Evolutionary conservation across 805 yeast species (phyloP), one percentile per base, ranked within the genome.

Genomic region (Candida pini): DNA sequence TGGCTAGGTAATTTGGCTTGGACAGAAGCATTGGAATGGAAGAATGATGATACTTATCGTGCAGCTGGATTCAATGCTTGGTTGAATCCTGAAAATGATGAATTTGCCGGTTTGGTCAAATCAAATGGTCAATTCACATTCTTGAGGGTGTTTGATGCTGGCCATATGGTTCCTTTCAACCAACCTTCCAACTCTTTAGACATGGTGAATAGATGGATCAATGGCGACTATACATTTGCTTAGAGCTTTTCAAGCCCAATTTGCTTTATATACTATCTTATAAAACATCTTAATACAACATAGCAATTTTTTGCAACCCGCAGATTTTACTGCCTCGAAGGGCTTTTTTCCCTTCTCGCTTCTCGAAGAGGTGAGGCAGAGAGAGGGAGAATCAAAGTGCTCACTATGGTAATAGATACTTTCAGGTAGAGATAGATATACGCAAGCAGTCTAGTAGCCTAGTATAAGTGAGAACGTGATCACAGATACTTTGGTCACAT

Each of bases 121-220:
- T 57, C 51, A 52, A 72, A 68, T 45, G 79, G 79, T 31, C 69
- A 73, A 40, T 77, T 89, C 48, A 83, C 95, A 4, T 90, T 81
- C 66, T 68, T 86, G 58, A 74, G 96, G 58, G 76, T 89, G 8
- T 89, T 69, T 51, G 90, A 78, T 43, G 97, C 94, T 34, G 97
- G 97, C 18, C 97, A 90, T 63, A 88, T 89, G 96, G 96, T 87
- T 43, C 97, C 97, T 13, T 81, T 64, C 52, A 89, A 89, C 62
- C 90, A 83, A 65, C 95, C 96, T 14, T 78, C 73, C 49, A 69
- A 71, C 51, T 65, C 95, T 2, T 68, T 82, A 43, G 87, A 76
- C 37, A 80, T 89, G 88, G 73, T 89, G 43, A 83, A 86, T 66
- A 72, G 81, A 56, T 90, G 97, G 97, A 62, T 86, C 31, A 46